Evolutionary conservation across 106 monocot species (phyloP), one percentile per base, ranked within the genome.

Genomic region (Agapanthus africanus): DNA sequence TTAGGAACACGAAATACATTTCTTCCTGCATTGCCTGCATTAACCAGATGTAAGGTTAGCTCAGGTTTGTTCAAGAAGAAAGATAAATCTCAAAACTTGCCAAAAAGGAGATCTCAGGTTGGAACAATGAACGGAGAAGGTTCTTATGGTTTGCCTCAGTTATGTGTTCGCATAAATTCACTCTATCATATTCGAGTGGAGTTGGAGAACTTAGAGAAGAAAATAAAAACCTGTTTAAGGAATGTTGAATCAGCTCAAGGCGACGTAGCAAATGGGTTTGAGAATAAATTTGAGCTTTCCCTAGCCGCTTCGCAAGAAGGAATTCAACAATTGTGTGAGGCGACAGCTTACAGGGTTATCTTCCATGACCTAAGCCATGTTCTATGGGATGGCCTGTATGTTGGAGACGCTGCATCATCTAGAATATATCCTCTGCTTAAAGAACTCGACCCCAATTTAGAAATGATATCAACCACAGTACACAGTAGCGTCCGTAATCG

Each of bases 151-250:
- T 66, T 97, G 70, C 82, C 78, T 5, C 86, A 87, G 36, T 65
- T 97, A 23, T 97, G 97, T 66, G 84, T 89, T 26, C 79, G 97
- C 36, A 80, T 97, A 82, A 97, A 97, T 73, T 79, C 89, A 6
- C 67, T 97, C 41, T 74, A 97, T 63, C 87, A 92, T 65, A 75
- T 97, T 40, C 67, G 79, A 38, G 47, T 59, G 15, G 86, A 97
- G 46, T 62, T 90, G 63, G 97, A 92, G 35, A 90, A 80, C 46
- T 26, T 92, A 38, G 92, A 87, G 70, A 97, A 89, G 77, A 88
- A 87, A 65, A 81, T 86, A 33, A 80, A 78, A 63, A 87, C 87
- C 18, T 80, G 79, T 68, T 79, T 97, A 71, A 76, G 92, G 59
- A 97, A 97, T 70, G 82, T 77, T 11, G 89, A 89, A 83, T 84